Conservation (phyloP, 176 grass and related monocot species). For the Bromus sterilis region DNA sequence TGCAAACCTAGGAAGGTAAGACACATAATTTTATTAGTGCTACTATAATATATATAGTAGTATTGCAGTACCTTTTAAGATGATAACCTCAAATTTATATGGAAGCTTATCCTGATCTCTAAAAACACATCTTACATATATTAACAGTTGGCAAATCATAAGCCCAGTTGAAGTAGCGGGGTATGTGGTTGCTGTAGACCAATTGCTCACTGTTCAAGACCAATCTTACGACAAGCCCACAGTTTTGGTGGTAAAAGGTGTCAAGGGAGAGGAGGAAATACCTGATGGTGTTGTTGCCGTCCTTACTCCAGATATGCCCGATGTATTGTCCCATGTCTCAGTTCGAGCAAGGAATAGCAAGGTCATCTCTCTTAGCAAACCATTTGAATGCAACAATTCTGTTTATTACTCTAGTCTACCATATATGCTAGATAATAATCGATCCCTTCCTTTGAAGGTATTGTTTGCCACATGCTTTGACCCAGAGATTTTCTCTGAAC, state of each 20-base stretch:
- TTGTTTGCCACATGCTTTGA: constrained; percentile 98
- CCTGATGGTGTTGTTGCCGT: constrained; percentile 81
- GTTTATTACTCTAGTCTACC: not conserved
- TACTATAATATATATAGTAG: not conserved
- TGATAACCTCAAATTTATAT: not conserved
- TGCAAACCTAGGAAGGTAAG: constrained; percentile 85
- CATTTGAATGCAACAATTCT: not conserved
- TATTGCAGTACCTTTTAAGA: not conserved
- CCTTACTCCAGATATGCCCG: constrained; percentile 95
- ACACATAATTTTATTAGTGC: not conserved
- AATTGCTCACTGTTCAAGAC: constrained; percentile 72
- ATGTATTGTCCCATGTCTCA: constrained; percentile 92
- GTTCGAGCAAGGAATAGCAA: constrained; percentile 98
- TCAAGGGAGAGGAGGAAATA: constrained; percentile 97
- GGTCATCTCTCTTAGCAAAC: constrained; percentile 23
- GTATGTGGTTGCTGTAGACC: constrained; percentile 73
- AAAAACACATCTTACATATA: not conserved
- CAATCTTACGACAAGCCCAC: constrained; percentile 80
- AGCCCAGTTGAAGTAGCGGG: constrained; percentile 88
- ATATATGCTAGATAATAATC: not conserved
- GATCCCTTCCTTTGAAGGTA: constrained; percentile 40
- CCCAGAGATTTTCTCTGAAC: constrained; percentile 41
- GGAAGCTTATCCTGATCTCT: not conserved
- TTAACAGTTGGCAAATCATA: constrained; percentile 95
- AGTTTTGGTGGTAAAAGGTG: constrained; percentile 76